Evolutionary conservation across 2,329 filamentous ascomycete species (phyloP), one percentile per base, ranked within the genome.

Genomic region (Penicillium brevicompactum): DNA sequence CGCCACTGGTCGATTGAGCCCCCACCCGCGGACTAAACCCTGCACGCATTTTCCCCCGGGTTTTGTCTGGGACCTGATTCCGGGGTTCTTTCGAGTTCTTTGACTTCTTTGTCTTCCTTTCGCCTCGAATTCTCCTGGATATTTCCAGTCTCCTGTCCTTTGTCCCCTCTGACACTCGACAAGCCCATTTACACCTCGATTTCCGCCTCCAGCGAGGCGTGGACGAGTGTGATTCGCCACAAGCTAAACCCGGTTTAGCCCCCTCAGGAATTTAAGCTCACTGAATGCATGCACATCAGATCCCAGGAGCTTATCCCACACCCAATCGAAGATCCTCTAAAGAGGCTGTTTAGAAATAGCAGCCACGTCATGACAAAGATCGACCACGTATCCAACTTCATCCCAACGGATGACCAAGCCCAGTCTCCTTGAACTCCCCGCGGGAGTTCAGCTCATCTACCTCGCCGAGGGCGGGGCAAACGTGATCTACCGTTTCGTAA

Each of bases 401-500:
- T 61, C 37, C 60, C 46, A 57, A 63, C 63, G 60, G 63, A 74
- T 74, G 70, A 67, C 69, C 30, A 68, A 70, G 53, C 62, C 62
- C 48, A 65, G 53, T 54, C 56, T 68, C 8, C 62, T 71, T 7
- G 71, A 76, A 62, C 67, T 77, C 57, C 72, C 72, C 2, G 41
- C 53, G 44, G 68, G 69, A 55, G 65, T 69, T 58, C 67, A 70
- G 53, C 67, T 76, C 53, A 50, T 67, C 13, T 85, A 84, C 59
- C 71, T 85, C 9, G 80, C 80, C 22, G 90, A 94, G 71, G 90
- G 90, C 22, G 87, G 88, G 22, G 89, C 90, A 50, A 93, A 94
- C 70, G 82, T 88, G 49, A 87, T 92, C 59, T 92, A 90, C 67
- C 81, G 82, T 62, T 80, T 89, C 52, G 11, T 62, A 5, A 64